Evolutionary conservation across 805 yeast species (phyloP).

Genomic region (Spathaspora sp.): DNA sequence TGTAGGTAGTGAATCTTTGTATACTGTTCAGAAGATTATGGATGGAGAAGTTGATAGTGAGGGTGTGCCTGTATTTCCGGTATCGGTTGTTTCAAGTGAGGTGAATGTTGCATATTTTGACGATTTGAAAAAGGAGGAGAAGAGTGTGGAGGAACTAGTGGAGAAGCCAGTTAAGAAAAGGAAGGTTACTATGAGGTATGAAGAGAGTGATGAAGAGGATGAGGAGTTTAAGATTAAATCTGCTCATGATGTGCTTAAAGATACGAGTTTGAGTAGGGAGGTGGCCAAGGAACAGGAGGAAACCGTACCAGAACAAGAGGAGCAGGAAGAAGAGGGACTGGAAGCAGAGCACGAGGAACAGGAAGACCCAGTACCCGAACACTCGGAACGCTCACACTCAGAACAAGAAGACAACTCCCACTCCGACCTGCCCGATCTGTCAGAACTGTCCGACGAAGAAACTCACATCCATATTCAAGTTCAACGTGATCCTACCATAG

Average conservation of each 20-base stretch:
- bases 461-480: neutral
- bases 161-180: slow-evolving; percentile 12
- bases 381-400: neutral
- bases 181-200: slow-evolving; percentile 30
- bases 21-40: slow-evolving; percentile 46
- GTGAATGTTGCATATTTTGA: slow-evolving; percentile 49
- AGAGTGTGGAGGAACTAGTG: slow-evolving; percentile 1
- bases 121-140: slow-evolving; percentile 23
- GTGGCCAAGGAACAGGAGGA: neutral
- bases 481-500: slow-evolving; percentile 16
- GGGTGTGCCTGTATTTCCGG: slow-evolving; percentile 50
- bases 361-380: neutral
- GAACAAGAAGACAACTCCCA: neutral
- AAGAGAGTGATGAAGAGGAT: slow-evolving; percentile 25
- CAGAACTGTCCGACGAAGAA: slow-evolving; percentile 1
- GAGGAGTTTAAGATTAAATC: slow-evolving; percentile 33
- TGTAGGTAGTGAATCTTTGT: slow-evolving; percentile 49
- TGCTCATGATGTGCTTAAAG: slow-evolving; percentile 31
- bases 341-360: slow-evolving; percentile 19
- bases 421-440: too few species aligned
- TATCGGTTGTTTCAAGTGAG: slow-evolving; percentile 35
- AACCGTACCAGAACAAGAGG: neutral
- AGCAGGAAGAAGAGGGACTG: slow-evolving; percentile 19
- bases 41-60: slow-evolving; percentile 41
- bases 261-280: neutral